phyloP scores from a whole-genome alignment of 306 rosid species.

The Gastrolobium bilobum region DNA sequence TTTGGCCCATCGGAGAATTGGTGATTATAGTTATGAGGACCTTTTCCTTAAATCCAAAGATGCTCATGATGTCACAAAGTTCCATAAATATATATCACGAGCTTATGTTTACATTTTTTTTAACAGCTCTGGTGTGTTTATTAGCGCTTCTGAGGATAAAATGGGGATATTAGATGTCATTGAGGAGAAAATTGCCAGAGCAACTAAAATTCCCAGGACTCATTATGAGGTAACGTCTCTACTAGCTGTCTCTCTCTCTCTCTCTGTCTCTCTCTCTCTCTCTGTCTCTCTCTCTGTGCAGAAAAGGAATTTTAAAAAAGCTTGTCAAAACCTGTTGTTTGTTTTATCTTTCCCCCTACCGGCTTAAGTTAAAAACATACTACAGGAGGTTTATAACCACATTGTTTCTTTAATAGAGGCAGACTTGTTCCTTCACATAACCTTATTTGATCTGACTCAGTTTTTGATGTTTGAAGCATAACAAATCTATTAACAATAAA shows the following conservation, averaged over 20 bases:
- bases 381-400: conserved; percentile 3
- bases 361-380: neutral
- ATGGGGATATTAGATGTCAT: conserved; percentile 69
- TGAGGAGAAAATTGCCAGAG: conserved; percentile 91
- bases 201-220: conserved; percentile 79
- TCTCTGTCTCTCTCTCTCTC: neutral
- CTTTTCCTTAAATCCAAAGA: conserved; percentile 27
- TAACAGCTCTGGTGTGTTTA: conserved; percentile 83
- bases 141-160: conserved; percentile 75
- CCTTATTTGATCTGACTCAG: conserved; percentile 7
- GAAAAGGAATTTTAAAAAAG: conserved; percentile 5
- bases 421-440: neutral
- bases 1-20: conserved; percentile 22
- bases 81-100: conserved; percentile 21
- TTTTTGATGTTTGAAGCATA: neutral
- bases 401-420: neutral
- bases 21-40: conserved; percentile 28
- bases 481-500: neutral
- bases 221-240: conserved; percentile 81
- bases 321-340: neutral
- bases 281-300: too few species aligned
- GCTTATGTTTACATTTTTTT: conserved; percentile 41
- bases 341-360: neutral
- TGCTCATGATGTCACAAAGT: conserved; percentile 27
- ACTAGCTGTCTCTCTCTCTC: neutral